These are phyloP conservation scores for Cymbopogon citratus DNA, from an alignment of 176 grass and related monocot species.

Conservation along the genomic window DNA sequence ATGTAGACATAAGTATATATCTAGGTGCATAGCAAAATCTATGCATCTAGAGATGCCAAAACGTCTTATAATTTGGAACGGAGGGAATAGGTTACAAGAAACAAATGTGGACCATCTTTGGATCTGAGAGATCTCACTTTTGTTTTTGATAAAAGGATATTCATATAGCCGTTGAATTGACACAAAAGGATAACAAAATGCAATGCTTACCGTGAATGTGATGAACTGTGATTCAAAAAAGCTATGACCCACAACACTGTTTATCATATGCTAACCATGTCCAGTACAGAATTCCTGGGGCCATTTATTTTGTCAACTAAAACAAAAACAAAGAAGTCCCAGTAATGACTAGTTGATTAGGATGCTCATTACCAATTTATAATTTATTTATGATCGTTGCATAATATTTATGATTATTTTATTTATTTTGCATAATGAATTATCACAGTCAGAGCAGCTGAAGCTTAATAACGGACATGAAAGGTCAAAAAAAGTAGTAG, in stretches of 20 bases:
- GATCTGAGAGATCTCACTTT: neutral
- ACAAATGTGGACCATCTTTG: neutral
- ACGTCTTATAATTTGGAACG: too few species aligned
- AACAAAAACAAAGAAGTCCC: neutral
- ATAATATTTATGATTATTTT: conserved; percentile 5
- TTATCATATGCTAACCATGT: neutral
- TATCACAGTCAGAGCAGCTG: conserved; percentile 50
- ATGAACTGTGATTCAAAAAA: neutral
- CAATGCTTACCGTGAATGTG: neutral
- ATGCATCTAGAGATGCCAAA: too few species aligned
- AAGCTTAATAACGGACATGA: conserved; percentile 69
- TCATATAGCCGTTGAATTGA: neutral
- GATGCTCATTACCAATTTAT: conserved; percentile 10
- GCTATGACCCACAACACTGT: neutral
- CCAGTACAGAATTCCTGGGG: neutral
- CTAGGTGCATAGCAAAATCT: too few species aligned
- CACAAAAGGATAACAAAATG: neutral
- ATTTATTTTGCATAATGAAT: conserved; percentile 20
- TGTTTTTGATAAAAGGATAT: neutral
- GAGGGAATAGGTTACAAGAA: neutral
- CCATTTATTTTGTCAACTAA: conserved; percentile 17
- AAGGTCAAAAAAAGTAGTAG: conserved; percentile 50
- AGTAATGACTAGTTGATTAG: neutral
- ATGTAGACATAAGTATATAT: too few species aligned
- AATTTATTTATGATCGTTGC: neutral